Conservation (phyloP, 2,329 filamentous ascomycete genomes). For the Alternaria brassicae region DNA sequence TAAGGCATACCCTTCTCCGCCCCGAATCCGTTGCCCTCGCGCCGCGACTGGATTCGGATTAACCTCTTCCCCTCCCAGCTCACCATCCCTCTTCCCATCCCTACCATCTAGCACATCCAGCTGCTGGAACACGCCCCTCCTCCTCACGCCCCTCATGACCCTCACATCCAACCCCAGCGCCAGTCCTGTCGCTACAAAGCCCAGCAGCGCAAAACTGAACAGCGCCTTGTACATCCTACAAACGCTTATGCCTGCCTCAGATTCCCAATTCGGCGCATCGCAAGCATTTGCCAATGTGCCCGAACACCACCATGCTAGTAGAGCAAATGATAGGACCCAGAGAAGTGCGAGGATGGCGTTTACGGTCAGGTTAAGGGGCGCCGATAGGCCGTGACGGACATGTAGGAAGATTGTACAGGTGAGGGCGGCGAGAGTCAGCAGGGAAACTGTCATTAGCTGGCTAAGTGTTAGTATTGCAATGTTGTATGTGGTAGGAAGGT, state of each 20-base stretch:
- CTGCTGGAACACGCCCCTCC: slow-evolving; percentile 58
- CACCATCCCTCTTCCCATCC: slow-evolving; percentile 31
- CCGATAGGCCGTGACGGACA: slow-evolving; percentile 60
- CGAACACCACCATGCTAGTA: slow-evolving; percentile 63
- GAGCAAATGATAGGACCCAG: slow-evolving; percentile 60
- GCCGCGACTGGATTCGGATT: slow-evolving; percentile 35
- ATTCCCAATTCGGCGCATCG: slow-evolving; percentile 60
- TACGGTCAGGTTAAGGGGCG: slow-evolving; percentile 58
- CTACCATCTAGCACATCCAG: slow-evolving; percentile 52
- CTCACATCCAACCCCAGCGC: slow-evolving; percentile 60
- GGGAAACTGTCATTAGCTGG: slow-evolving; percentile 60
- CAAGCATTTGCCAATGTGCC: slow-evolving; percentile 62
- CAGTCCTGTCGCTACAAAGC: slow-evolving; percentile 56
- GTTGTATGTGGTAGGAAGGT: neutral
- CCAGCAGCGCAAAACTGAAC: slow-evolving; percentile 63
- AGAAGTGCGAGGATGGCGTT: slow-evolving; percentile 59
- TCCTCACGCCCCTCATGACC: slow-evolving; percentile 51
- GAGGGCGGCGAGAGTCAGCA: slow-evolving; percentile 60
- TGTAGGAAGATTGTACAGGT: slow-evolving; percentile 60
- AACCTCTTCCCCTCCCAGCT: slow-evolving; percentile 18
- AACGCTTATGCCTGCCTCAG: slow-evolving; percentile 61
- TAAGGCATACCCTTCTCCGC: slow-evolving; percentile 50
- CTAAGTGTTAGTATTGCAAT: slow-evolving; percentile 2
- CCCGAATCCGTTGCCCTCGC: slow-evolving; percentile 10
- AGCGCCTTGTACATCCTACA: slow-evolving; percentile 66